Conservation (phyloP, 139 green algal genomes). For the Nannochloris sp. region DNA sequence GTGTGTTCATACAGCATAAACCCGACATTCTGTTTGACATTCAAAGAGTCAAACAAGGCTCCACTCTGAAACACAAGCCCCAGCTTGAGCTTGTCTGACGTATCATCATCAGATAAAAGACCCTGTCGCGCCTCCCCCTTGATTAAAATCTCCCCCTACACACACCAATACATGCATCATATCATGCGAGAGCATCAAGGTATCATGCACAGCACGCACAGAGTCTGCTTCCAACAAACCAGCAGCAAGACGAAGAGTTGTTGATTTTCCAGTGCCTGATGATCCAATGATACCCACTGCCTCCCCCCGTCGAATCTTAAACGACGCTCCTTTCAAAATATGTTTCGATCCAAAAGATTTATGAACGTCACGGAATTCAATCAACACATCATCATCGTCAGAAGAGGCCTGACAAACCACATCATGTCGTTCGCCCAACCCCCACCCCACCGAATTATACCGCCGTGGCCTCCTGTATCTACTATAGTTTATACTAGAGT, state of each 20-base stretch:
- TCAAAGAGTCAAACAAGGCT: slow-evolving; percentile 97
- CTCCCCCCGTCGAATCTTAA: slow-evolving; percentile 90
- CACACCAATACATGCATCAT: slow-evolving; percentile 14
- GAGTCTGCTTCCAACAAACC: slow-evolving; percentile 88
- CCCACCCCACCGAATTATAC: too few relatives aligned
- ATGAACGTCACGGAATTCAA: slow-evolving; percentile 88
- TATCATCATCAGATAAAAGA: slow-evolving; percentile 65
- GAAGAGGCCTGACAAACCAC: background rate
- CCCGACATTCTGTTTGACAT: slow-evolving; percentile 89
- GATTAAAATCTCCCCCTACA: slow-evolving; percentile 66
- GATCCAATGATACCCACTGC: slow-evolving; percentile 97
- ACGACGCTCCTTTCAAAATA: slow-evolving; percentile 82
- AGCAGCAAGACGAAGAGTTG: slow-evolving; percentile 84
- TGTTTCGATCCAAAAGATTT: slow-evolving; percentile 92
- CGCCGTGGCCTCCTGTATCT: too few relatives aligned
- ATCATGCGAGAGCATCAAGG: slow-evolving; percentile 8
- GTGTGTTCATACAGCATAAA: slow-evolving; percentile 95
- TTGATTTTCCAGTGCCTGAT: slow-evolving; percentile 95
- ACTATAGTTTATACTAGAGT: too few relatives aligned
- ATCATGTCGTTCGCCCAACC: background rate
- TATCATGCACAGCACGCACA: background rate
- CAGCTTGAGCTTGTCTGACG: slow-evolving; percentile 37
- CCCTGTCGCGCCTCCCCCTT: slow-evolving; percentile 60
- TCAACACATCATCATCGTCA: slow-evolving; percentile 68
- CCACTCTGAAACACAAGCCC: slow-evolving; percentile 89